Conservation (phyloP, 2,329 filamentous ascomycete species). For the Acarospora socialis region DNA sequence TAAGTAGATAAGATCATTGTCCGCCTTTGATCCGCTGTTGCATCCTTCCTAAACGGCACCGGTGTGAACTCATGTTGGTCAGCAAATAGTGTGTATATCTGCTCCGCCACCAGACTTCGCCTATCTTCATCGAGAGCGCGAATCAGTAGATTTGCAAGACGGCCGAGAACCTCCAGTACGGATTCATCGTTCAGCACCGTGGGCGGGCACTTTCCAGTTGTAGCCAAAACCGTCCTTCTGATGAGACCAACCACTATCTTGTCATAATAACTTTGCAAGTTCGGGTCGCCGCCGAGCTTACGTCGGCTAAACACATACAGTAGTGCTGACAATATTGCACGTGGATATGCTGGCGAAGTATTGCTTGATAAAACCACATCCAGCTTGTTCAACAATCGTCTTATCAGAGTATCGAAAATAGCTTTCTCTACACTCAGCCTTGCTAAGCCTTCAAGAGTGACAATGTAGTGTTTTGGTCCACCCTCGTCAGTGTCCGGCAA, state of each 20-base stretch:
- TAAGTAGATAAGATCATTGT: slow-evolving; percentile 44
- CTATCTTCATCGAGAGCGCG: slow-evolving; percentile 38
- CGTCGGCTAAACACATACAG: slow-evolving; percentile 46
- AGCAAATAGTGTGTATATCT: slow-evolving; percentile 40
- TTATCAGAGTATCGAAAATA: slow-evolving; percentile 48
- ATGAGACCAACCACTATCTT: slow-evolving; percentile 35
- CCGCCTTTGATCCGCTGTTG: slow-evolving; percentile 22
- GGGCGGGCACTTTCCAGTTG: slow-evolving; percentile 22
- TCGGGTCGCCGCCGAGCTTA: slow-evolving; percentile 27
- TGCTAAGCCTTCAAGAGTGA: slow-evolving; percentile 48
- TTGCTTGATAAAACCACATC: slow-evolving; percentile 40
- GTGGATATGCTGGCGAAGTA: slow-evolving; percentile 39
- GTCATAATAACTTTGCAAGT: slow-evolving; percentile 33
- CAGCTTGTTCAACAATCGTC: slow-evolving; percentile 49
- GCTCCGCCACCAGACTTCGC: slow-evolving; percentile 37
- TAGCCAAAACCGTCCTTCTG: slow-evolving; percentile 24
- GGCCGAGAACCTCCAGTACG: slow-evolving; percentile 45
- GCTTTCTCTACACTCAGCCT: slow-evolving; percentile 48
- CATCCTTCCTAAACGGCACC: slow-evolving; percentile 21
- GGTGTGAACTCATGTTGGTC: slow-evolving; percentile 21
- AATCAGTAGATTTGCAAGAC: slow-evolving; percentile 46
- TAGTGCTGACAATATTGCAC: slow-evolving; percentile 45
- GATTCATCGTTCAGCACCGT: slow-evolving; percentile 34
- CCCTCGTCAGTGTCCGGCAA: slow-evolving; percentile 44
- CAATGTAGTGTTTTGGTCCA: slow-evolving; percentile 32